These are phyloP conservation scores for Eucalyptus cloeziana DNA, from an alignment of 345 rosid genomes.

Conservation along the genomic window DNA sequence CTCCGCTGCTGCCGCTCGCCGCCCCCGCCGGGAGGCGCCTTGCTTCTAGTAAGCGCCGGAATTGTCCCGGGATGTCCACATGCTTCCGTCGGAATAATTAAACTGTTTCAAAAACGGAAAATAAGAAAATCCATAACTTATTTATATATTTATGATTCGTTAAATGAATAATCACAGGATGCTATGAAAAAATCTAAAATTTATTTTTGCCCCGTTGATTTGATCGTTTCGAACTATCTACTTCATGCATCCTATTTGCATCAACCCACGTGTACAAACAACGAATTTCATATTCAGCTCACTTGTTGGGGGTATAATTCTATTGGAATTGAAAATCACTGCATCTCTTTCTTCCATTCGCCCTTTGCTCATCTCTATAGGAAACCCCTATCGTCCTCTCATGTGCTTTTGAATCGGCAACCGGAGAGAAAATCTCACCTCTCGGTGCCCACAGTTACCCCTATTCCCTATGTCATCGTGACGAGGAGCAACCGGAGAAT, in stretches of 20 bases:
- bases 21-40: not conserved
- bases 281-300: not conserved
- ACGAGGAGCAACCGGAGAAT: not conserved
- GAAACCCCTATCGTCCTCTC: not conserved
- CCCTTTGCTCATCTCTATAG: not conserved
- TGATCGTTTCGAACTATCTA: not conserved
- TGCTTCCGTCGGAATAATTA: not conserved
- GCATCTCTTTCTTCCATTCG: no score
- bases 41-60: not conserved
- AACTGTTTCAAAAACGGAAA: not conserved
- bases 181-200: no score
- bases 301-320: no score
- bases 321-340: not conserved
- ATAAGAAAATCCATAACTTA: not conserved
- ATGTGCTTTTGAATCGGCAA: no score
- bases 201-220: no score
- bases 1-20: not conserved
- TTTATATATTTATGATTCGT: not conserved
- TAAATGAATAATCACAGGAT: not conserved
- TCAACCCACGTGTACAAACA: not conserved
- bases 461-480: not conserved
- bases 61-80: not conserved
- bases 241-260: not conserved
- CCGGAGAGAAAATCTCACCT: not conserved
- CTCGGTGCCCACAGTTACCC: not conserved